Evolutionary conservation across 1,284 basidiomycete genomes (phyloP).

Genomic region (Moesziomyces antarcticus): DNA sequence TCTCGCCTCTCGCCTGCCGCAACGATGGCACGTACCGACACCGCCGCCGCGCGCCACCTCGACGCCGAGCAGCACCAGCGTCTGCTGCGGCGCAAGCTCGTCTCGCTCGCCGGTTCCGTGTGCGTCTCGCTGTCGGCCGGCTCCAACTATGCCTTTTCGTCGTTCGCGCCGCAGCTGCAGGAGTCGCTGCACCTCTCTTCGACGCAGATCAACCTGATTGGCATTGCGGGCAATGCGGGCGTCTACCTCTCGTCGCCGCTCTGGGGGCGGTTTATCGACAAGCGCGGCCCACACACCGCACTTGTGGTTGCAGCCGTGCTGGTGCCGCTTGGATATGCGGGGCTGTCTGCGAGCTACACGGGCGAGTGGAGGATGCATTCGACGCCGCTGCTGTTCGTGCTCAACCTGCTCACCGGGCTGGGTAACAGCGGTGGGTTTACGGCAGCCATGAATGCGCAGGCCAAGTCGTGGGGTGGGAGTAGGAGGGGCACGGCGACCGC

Average conservation of each 20-base stretch:
- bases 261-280: conserved; percentile 63
- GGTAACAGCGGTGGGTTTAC: conserved; percentile 65
- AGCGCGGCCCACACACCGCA: conserved; percentile 55
- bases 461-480: conserved; percentile 59
- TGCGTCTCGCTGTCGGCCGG: conserved; percentile 66
- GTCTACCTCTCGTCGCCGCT: conserved; percentile 65
- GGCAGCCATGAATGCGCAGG: conserved; percentile 66
- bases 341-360: conserved; percentile 43
- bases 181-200: conserved; percentile 63
- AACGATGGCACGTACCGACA: conserved; percentile 7
- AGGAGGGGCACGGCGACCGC: conserved; percentile 77
- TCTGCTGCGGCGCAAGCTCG: conserved; percentile 31
- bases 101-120: conserved; percentile 62
- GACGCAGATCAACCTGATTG: conserved; percentile 68
- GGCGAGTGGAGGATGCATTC: conserved; percentile 42
- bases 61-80: conserved; percentile 8
- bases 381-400: conserved; percentile 43
- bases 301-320: conserved; percentile 50
- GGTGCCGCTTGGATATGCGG: conserved; percentile 56
- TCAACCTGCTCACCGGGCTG: conserved; percentile 58
- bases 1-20: neutral
- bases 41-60: conserved; percentile 1
- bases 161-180: conserved; percentile 68
- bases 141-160: conserved; percentile 66
- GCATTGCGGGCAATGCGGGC: conserved; percentile 68